phyloP scores from a whole-genome alignment of 129 eudicot genomes.

The Artemisia annua region DNA sequence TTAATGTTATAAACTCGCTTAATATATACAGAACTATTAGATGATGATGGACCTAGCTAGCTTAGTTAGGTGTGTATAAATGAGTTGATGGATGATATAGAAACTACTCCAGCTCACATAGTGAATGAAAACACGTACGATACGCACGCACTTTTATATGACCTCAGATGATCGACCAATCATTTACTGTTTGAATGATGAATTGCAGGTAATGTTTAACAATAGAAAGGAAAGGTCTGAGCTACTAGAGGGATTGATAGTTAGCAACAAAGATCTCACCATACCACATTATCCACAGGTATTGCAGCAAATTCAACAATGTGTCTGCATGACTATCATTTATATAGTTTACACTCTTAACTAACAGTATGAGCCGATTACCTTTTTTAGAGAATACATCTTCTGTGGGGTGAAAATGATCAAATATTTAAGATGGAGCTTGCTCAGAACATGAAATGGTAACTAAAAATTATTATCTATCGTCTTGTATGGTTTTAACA shows the following conservation, averaged over 20 bases:
- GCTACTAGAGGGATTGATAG: slow-evolving; percentile 69
- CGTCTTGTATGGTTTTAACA: neutral
- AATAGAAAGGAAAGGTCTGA: slow-evolving; percentile 89
- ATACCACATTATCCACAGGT: slow-evolving; percentile 69
- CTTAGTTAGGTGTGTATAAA: no score
- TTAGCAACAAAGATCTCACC: slow-evolving; percentile 64
- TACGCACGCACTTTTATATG: neutral
- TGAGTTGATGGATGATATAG: no score
- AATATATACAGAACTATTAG: no score
- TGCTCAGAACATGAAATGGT: slow-evolving; percentile 85
- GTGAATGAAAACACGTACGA: neutral
- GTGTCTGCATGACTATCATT: neutral
- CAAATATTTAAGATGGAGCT: slow-evolving; percentile 74
- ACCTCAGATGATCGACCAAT: neutral
- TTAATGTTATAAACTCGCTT: no score
- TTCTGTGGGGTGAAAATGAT: slow-evolving; percentile 93
- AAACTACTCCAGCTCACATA: no score
- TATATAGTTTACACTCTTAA: slow-evolving; percentile 2
- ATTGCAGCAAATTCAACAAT: neutral
- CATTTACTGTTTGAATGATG: neutral
- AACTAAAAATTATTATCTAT: neutral
- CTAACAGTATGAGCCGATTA: neutral
- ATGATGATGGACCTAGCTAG: no score
- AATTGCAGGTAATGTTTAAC: slow-evolving; percentile 73
- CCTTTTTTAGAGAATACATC: slow-evolving; percentile 68